A percentile compares a stretch with the other conserved stretches of the same genome.
Evolutionary conservation across 2,329 filamentous ascomycete genomes (phyloP).

Genomic region (Pestalotiopsis sp.): DNA sequence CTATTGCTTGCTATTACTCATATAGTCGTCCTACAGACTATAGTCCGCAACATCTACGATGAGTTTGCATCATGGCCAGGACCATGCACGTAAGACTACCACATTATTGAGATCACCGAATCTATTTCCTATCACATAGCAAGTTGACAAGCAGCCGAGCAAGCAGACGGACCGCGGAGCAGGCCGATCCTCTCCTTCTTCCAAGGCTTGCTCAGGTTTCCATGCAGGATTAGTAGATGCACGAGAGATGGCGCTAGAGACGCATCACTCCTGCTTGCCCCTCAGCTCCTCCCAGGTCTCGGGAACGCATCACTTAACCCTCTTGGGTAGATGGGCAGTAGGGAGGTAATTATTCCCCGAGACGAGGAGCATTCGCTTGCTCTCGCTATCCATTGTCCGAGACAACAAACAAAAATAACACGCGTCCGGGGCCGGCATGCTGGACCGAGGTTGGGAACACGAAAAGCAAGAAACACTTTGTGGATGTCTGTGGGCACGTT

Average conservation of each 20-base stretch:
- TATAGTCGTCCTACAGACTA: background rate
- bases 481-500: background rate
- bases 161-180: background rate
- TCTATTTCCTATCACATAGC: background rate
- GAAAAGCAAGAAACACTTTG: background rate
- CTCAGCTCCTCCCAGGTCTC: background rate
- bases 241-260: background rate
- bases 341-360: background rate
- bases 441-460: background rate
- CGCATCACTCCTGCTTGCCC: background rate
- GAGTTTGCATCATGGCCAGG: background rate
- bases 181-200: background rate
- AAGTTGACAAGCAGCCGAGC: background rate
- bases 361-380: background rate
- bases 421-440: background rate
- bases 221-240: slow-evolving; percentile 4
- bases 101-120: background rate
- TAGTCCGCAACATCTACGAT: background rate
- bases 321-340: background rate
- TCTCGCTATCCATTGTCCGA: background rate
- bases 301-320: background rate
- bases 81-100: background rate
- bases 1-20: background rate
- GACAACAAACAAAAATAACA: background rate
- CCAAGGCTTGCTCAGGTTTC: slow-evolving; percentile 1